Evolutionary conservation across 179 eudicot genomes (phyloP).

Genomic region (Beta corolliflora): DNA sequence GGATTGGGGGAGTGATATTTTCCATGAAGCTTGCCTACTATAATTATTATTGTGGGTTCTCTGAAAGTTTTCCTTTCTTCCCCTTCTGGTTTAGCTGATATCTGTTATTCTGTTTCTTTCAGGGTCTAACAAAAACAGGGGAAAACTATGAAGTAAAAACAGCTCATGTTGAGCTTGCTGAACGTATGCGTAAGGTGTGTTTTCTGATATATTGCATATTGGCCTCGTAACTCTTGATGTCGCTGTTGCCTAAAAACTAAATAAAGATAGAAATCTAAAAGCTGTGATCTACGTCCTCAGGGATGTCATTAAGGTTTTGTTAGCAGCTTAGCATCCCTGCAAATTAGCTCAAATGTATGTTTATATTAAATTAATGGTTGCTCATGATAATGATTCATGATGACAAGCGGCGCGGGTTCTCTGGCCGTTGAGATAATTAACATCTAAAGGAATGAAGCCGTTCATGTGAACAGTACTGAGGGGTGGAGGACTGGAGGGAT

Average conservation of each 20-base stretch:
- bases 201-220: slow-evolving; percentile 13
- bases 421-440: neutral
- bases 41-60: neutral
- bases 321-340: slow-evolving; percentile 1
- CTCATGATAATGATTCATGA: slow-evolving; percentile 9
- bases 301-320: slow-evolving; percentile 11
- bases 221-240: neutral
- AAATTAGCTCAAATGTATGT: neutral
- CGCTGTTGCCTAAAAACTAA: too few species aligned
- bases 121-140: slow-evolving; percentile 98
- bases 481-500: neutral
- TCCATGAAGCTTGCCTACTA: slow-evolving; percentile 13
- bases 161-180: slow-evolving; percentile 99
- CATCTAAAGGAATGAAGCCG: neutral
- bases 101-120: slow-evolving; percentile 28
- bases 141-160: slow-evolving; percentile 95
- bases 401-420: neutral
- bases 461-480: neutral
- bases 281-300: neutral
- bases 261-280: too few species aligned
- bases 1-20: neutral
- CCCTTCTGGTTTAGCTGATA: slow-evolving; percentile 13
- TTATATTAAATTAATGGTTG: neutral
- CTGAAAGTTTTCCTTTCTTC: neutral
- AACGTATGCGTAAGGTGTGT: slow-evolving; percentile 95